Conservation (phyloP, 257 asterid species). For the Henckelia pumila region DNA sequence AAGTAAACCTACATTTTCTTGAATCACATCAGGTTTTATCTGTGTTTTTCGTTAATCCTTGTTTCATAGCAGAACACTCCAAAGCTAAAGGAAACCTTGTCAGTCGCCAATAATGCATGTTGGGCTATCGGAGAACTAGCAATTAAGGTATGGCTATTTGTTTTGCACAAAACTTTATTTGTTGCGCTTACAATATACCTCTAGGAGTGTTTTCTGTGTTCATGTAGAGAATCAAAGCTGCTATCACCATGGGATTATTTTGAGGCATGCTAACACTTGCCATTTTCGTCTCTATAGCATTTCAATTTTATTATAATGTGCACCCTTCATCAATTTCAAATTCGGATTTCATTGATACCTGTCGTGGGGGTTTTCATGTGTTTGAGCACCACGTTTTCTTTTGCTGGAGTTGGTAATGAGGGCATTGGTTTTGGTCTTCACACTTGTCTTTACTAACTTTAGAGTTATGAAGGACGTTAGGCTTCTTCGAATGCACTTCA, state of each 20-base stretch:
- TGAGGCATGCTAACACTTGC: neutral
- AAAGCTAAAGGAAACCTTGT: slow-evolving; percentile 81
- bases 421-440: neutral
- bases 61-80: slow-evolving; percentile 55
- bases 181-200: neutral
- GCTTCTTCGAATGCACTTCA: neutral
- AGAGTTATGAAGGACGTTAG: neutral
- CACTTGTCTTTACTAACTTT: neutral
- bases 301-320: neutral
- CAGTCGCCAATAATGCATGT: slow-evolving; percentile 98
- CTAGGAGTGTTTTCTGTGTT: neutral
- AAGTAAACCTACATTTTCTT: slow-evolving; percentile 31
- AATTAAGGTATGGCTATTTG: slow-evolving; percentile 49
- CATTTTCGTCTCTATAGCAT: neutral
- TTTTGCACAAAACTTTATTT: neutral
- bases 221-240: neutral
- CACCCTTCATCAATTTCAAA: neutral
- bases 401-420: slow-evolving; percentile 7
- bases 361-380: neutral
- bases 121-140: slow-evolving; percentile 99
- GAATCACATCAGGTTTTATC: slow-evolving; percentile 3
- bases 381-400: neutral
- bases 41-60: slow-evolving; percentile 19
- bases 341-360: neutral
- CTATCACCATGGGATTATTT: neutral